Conservation (phyloP, 352 stramenopile species). For the Globisporangium polare region DNA sequence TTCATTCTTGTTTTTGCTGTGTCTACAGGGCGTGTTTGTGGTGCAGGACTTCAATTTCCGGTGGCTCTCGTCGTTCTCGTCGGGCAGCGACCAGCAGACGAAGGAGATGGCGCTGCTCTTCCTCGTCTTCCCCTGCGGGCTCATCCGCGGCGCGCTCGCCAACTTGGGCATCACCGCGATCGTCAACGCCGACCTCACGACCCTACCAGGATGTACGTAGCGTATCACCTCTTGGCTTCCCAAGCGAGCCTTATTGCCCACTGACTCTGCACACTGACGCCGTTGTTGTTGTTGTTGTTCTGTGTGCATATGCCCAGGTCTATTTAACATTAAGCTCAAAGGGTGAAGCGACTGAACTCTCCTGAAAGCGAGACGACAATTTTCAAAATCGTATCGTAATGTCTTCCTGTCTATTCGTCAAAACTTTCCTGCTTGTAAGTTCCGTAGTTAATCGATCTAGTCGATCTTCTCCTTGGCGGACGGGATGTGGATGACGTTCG, state of each 20-base stretch:
- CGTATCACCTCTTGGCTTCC: background rate
- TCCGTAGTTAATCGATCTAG: slow-evolving; percentile 53
- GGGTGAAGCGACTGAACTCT: slow-evolving; percentile 21
- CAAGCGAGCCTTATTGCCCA: background rate
- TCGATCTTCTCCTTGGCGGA: slow-evolving; percentile 83
- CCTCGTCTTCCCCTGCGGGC: slow-evolving; percentile 93
- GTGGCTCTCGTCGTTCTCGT: slow-evolving; percentile 87
- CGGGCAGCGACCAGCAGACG: slow-evolving; percentile 70
- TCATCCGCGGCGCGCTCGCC: slow-evolving; percentile 93
- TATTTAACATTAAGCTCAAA: slow-evolving; percentile 92
- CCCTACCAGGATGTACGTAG: slow-evolving; percentile 87
- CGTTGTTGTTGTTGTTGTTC: background rate
- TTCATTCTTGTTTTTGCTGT: too few species aligned
- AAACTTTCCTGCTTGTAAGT: background rate
- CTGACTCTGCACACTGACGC: background rate
- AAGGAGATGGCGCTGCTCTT: slow-evolving; percentile 92
- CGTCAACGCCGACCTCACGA: slow-evolving; percentile 93
- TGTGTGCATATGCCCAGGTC: slow-evolving; percentile 57
- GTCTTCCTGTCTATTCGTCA: background rate
- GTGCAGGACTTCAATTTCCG: slow-evolving; percentile 95
- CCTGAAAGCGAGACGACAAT: background rate
- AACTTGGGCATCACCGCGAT: slow-evolving; percentile 94
- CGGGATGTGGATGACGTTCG: slow-evolving; percentile 85
- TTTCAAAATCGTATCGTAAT: background rate
- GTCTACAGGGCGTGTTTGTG: slow-evolving; percentile 84